Evolutionary conservation across 2,329 filamentous ascomycete species (phyloP).

Genomic region (Biscogniauxia marginata): DNA sequence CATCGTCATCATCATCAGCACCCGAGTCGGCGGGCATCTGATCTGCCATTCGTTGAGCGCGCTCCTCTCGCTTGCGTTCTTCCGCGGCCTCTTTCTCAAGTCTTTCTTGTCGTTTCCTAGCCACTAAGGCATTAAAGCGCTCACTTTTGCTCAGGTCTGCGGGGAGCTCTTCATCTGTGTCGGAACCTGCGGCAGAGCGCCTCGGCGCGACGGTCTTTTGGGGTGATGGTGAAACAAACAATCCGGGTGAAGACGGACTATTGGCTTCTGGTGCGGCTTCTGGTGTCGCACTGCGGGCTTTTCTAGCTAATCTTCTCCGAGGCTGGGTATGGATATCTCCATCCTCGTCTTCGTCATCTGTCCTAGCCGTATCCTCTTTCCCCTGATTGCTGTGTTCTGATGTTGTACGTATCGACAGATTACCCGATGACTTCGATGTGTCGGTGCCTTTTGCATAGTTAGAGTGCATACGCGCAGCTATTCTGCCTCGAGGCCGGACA

Average conservation of each 20-base stretch:
- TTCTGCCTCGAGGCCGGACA: constrained; percentile 40
- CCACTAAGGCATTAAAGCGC: constrained; percentile 70
- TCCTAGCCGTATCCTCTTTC: background rate
- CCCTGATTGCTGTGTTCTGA: constrained; percentile 8
- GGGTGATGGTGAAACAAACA: constrained; percentile 55
- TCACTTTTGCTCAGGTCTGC: constrained; percentile 45
- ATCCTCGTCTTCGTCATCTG: constrained; percentile 14
- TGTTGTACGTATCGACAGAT: constrained; percentile 3
- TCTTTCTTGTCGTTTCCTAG: constrained; percentile 70
- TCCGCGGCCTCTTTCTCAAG: constrained; percentile 63
- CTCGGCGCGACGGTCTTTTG: constrained; percentile 28
- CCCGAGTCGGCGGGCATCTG: constrained; percentile 39
- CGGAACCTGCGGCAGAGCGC: constrained; percentile 30
- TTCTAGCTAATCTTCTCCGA: constrained; percentile 24
- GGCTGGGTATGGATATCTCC: constrained; percentile 22
- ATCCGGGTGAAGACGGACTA: constrained; percentile 44
- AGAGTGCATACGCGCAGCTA: constrained; percentile 35
- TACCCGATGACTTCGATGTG: constrained; percentile 7
- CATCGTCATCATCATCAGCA: constrained; percentile 57
- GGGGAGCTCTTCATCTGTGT: constrained; percentile 48
- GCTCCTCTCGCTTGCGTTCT: constrained; percentile 47
- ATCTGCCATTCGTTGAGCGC: constrained; percentile 39
- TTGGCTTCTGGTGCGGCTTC: constrained; percentile 30
- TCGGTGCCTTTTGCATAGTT: constrained; percentile 10
- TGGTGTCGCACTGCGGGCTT: constrained; percentile 24